phyloP scores from a whole-genome alignment of 2,329 filamentous ascomycete species.

The Chaetomium olivaceum region DNA sequence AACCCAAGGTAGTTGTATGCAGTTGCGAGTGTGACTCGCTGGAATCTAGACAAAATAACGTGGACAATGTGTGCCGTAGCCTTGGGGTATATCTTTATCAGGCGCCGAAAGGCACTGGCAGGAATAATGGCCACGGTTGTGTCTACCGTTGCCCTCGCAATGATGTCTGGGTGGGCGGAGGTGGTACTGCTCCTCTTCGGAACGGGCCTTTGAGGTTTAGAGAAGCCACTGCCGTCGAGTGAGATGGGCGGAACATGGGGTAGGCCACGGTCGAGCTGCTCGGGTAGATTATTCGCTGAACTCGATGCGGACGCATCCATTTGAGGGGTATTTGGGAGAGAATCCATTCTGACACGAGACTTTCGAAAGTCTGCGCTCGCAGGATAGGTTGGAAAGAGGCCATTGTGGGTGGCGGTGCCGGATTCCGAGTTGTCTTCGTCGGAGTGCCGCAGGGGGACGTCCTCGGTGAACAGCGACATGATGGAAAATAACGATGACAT shows the following conservation, averaged over 20 bases:
- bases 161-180: constrained; percentile 93
- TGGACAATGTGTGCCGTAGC: constrained; percentile 97
- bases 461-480: constrained; percentile 93
- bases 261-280: constrained; percentile 42
- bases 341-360: constrained; percentile 38
- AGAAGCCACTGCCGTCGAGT: constrained; percentile 54
- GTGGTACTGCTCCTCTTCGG: constrained; percentile 55
- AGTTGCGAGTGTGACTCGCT: constrained; percentile 90
- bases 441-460: constrained; percentile 74
- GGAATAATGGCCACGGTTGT: constrained; percentile 99
- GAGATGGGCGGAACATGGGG: constrained; percentile 74
- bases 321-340: constrained; percentile 45
- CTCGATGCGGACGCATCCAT: constrained; percentile 36
- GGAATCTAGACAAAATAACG: constrained; percentile 90
- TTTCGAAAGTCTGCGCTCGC: constrained; percentile 37
- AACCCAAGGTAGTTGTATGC: constrained; percentile 93
- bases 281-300: constrained; percentile 32
- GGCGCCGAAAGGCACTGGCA: constrained; percentile 86
- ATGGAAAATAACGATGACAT: constrained; percentile 99
- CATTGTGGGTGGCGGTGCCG: constrained; percentile 35
- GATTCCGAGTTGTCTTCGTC: constrained; percentile 57
- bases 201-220: constrained; percentile 42
- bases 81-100: constrained; percentile 93
- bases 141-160: constrained; percentile 92
- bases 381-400: constrained; percentile 36